Evolutionary conservation across 2,329 filamentous ascomycete species (phyloP).

Genomic region (Colletotrichum acutatum): DNA sequence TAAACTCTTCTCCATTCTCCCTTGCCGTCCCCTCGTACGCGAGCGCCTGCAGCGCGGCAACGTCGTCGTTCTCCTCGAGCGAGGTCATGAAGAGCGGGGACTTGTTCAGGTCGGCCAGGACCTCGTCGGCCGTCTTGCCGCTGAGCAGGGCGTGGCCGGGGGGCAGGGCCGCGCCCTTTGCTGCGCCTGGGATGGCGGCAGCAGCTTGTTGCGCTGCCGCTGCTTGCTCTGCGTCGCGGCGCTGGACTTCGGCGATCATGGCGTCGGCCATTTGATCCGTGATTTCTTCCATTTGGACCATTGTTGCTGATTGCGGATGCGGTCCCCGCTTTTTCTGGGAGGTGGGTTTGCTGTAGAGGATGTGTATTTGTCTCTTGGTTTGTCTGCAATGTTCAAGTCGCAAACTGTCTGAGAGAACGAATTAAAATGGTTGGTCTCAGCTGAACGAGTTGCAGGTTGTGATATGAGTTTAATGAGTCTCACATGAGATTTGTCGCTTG

Average conservation of each 20-base stretch:
- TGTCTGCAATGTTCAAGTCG: neutral
- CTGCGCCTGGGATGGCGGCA: conserved; percentile 38
- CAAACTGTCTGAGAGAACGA: neutral
- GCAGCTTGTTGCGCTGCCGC: conserved; percentile 13
- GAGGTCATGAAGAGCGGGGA: conserved; percentile 96
- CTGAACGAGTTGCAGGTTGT: neutral
- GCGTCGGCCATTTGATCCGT: conserved; percentile 52
- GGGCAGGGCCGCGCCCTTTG: conserved; percentile 55
- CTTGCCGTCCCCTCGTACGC: conserved; percentile 91
- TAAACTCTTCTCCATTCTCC: conserved; percentile 86
- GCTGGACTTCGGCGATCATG: conserved; percentile 37
- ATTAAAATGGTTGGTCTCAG: neutral
- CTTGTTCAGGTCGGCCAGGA: conserved; percentile 67
- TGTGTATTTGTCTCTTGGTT: too few relatives aligned
- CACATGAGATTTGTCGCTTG: conserved; percentile 4
- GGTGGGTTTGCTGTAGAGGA: neutral
- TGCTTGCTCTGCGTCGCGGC: neutral
- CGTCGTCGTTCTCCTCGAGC: conserved; percentile 83
- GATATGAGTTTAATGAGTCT: neutral
- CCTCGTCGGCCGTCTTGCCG: conserved; percentile 64
- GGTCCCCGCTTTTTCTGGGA: neutral
- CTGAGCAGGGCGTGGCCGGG: conserved; percentile 49
- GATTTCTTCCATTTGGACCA: conserved; percentile 56
- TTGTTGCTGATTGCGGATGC: conserved; percentile 14
- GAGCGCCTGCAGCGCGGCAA: conserved; percentile 89